A percentile compares a stretch with the other conserved stretches of the same genome.
Evolutionary conservation across 495 filamentous ascomycete species (phyloP).

Genomic region (Aspergillus sclerotioniger): DNA sequence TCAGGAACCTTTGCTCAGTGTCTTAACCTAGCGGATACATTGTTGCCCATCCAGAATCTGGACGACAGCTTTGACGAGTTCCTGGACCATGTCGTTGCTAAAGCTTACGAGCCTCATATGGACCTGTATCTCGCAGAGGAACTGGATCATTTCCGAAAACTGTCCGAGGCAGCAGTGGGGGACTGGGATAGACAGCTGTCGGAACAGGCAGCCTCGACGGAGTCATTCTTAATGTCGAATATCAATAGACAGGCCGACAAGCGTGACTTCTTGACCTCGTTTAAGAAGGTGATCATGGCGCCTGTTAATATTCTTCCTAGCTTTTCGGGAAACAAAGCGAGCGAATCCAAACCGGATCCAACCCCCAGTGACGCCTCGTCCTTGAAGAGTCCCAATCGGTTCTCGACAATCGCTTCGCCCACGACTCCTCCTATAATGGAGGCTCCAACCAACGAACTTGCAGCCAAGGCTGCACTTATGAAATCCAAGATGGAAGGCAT

Average conservation of each 20-base stretch:
- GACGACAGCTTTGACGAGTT: slow-evolving; percentile 55
- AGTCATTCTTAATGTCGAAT: slow-evolving; percentile 93
- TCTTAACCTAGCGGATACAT: slow-evolving; percentile 65
- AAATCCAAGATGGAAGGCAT: slow-evolving; percentile 91
- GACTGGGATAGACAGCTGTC: slow-evolving; percentile 90
- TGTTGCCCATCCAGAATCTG: slow-evolving; percentile 63
- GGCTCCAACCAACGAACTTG: slow-evolving; percentile 84
- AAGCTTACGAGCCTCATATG: slow-evolving; percentile 84
- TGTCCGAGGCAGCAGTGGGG: slow-evolving; percentile 71
- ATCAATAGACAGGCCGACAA: slow-evolving; percentile 94
- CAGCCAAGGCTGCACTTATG: slow-evolving; percentile 96
- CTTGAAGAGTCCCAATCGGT: slow-evolving; percentile 51
- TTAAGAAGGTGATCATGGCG: slow-evolving; percentile 99
- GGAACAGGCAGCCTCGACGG: slow-evolving; percentile 85
- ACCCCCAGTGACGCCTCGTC: slow-evolving; percentile 31
- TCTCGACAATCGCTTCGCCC: slow-evolving; percentile 49
- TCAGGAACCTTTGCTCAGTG: slow-evolving; percentile 85
- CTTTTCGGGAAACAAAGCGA: slow-evolving; percentile 52
- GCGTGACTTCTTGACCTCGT: slow-evolving; percentile 90
- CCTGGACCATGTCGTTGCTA: slow-evolving; percentile 57
- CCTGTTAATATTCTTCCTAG: slow-evolving; percentile 85
- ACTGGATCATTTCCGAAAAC: slow-evolving; percentile 74
- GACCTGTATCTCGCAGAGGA: slow-evolving; percentile 94
- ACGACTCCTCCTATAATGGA: slow-evolving; percentile 53
- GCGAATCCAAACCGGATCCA: slow-evolving; percentile 35